Base-by-base conservation (phyloP, 352 stramenopile genomes). In the Globisporangium paddicum region DNA sequence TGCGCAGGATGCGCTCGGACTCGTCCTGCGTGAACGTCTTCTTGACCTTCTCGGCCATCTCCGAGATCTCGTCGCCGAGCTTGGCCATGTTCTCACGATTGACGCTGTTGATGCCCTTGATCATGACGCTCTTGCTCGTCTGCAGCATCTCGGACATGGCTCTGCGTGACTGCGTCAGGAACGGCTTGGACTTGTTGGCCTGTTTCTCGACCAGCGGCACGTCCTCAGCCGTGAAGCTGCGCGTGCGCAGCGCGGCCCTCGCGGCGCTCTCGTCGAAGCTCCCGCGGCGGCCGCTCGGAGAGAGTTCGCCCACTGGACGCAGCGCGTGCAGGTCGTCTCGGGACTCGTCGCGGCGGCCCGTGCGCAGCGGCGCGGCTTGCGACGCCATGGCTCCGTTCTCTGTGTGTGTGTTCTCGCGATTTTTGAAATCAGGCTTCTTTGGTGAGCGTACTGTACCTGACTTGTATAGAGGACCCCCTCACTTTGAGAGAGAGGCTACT, bases 141-240 rank as follows among this genome's bases (percentile, higher is more conserved):
- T 84, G 68, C 51, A 84, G 73, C 47, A 86, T 82, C 58, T 86
- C 71, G 32, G 53, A 63, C 45, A 63, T 64, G 2, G 60, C 37
- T 13, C 51, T 62, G 21, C 53, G 60, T 25, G 47, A 55, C 37
- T 72, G 51, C 28, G 57, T 56, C 56, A 89, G 63, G 34, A 88
- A 68, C 30, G 81, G 73, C 65, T 83, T 83, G 3, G 28, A 6
- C 28, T 60, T 64, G 2, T 3, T 34, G 7, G 14, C 23, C 16
- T 53, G 16, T 26, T 55, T 56, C 23, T 58, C 42, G 30, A 28
- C 45, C 23, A 71, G 75, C 50, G 83, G 80, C 34, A 90, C 50
- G 60, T 93, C 83, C 53, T 93, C 83, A 0, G 80, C 89, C 44
- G 83, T 90, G 68, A 93, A 93, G 64, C 81, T 91, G 56, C 77